Percentiles rank a stretch among this genome's conserved stretches.
Conservation (phyloP, 2,329 filamentous ascomycete species). For the Thielaviopsis populi region DNA sequence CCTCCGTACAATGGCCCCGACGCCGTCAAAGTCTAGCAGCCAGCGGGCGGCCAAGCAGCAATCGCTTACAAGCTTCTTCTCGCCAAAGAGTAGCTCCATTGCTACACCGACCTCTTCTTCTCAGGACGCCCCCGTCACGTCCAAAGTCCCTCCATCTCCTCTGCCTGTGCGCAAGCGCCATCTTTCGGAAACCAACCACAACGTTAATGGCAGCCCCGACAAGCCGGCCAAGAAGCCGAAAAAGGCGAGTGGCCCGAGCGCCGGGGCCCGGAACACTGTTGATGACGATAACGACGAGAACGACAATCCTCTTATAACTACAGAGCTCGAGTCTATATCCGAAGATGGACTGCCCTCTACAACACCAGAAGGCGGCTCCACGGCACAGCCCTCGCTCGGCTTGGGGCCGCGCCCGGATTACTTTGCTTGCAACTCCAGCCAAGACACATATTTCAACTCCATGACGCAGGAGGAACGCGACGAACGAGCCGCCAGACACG, state of each 20-base stretch:
- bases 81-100: conserved; percentile 31
- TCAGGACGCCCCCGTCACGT: conserved; percentile 21
- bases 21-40: conserved; percentile 23
- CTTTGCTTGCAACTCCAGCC: conserved; percentile 10
- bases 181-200: conserved; percentile 19
- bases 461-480: conserved; percentile 43
- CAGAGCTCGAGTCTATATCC: background rate
- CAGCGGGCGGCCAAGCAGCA: conserved; percentile 50
- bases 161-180: conserved; percentile 19
- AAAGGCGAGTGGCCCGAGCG: conserved; percentile 5
- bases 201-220: conserved; percentile 13
- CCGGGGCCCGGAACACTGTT: background rate
- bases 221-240: conserved; percentile 16
- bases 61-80: conserved; percentile 77
- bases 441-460: conserved; percentile 17
- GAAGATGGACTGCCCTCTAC: background rate
- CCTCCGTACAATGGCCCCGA: conserved; percentile 23
- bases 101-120: conserved; percentile 27
- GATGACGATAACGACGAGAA: background rate
- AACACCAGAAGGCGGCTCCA: too few species aligned
- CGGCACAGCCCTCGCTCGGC: background rate
- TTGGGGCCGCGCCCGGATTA: background rate
- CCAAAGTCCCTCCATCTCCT: conserved; percentile 21
- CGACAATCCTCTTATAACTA: background rate
- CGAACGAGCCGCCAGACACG: conserved; percentile 45